A percentile compares a stretch with the other conserved stretches of the same genome.
Conservation (phyloP, 345 rosid genomes). For the Gossypium australe region DNA sequence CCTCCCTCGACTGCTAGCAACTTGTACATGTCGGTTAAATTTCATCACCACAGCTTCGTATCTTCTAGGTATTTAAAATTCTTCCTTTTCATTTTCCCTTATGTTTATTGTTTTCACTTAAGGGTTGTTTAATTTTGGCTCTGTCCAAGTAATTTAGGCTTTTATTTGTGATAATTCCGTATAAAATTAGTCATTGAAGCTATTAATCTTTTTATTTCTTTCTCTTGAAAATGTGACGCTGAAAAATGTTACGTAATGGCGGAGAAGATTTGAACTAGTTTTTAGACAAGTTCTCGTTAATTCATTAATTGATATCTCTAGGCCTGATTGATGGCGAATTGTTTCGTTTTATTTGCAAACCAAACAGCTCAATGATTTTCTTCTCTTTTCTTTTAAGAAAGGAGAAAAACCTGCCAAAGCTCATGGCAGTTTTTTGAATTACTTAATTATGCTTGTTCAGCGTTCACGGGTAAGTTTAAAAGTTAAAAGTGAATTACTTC, state of each 20-base stretch:
- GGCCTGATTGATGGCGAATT: neutral
- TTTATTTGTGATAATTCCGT: neutral
- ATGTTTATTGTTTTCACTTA: neutral
- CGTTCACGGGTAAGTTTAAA: neutral
- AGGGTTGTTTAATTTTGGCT: conserved; percentile 1
- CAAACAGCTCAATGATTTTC: neutral
- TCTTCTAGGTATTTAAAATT: neutral
- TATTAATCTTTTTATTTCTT: neutral
- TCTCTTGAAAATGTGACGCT: neutral
- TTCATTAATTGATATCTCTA: neutral
- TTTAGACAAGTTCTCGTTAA: neutral
- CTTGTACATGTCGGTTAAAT: conserved; percentile 10
- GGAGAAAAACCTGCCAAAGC: neutral
- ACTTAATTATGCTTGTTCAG: neutral
- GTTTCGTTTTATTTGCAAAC: neutral
- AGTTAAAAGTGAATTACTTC: neutral
- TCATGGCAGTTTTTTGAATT: neutral
- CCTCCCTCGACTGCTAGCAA: neutral
- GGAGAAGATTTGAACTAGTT: neutral
- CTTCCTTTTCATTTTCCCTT: neutral
- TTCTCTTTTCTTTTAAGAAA: neutral
- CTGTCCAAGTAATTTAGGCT: neutral
- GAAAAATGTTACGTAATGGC: neutral
- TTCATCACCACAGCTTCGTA: neutral
- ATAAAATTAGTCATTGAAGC: neutral